Base-by-base conservation (phyloP, 2,329 filamentous ascomycete species). In the Fusarium transvaalense region DNA sequence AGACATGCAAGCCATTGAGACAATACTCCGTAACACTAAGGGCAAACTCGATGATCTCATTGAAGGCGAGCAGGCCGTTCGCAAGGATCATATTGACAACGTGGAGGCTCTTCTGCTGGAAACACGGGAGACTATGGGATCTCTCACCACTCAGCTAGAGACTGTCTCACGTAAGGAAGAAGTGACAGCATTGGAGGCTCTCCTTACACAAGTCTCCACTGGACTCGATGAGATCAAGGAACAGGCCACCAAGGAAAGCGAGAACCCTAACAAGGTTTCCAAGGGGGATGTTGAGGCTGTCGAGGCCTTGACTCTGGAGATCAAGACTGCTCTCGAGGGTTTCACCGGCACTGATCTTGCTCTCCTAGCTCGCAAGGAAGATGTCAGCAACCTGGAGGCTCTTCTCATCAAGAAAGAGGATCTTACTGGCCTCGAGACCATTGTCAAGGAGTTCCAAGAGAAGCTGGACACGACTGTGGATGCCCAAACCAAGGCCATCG, bases 1-100 rank as follows among this genome's bases (percentile, higher is more conserved):
- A 69, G 94, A 98, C 72, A 92, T 94, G 0, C 89, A 95, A 64
- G 93, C 93, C 13, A 94, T 98, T 61, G 95, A 97, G 78, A 97
- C 92, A 0, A 89, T 98, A 48, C 85, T 98, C 14, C 89, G 91
- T 41, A 97, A 97, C 76, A 94, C 94, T 32, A 97, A 97, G 77
- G 89, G 91, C 7, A 92, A 92, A 46, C 83, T 98, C 12, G 95
- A 97, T 61, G 94, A 97, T 61, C 78, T 88, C 21, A 87, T 97
- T 50, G 87, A 94, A 51, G 86, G 89, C 5, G 91, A 94, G 34
- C 89, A 92, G 59, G 83, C 88, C 3, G 89, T 94, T 12, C 84
- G 85, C 56, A 90, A 89, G 72, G 88, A 90, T 34, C 87, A 91
- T 54, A 79, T 91, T 27, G 88, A 91, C 66, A 83, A 86, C 2